phyloP scores from a whole-genome alignment of 75 land plant genomes.

The Adiantum capillusveneris region DNA sequence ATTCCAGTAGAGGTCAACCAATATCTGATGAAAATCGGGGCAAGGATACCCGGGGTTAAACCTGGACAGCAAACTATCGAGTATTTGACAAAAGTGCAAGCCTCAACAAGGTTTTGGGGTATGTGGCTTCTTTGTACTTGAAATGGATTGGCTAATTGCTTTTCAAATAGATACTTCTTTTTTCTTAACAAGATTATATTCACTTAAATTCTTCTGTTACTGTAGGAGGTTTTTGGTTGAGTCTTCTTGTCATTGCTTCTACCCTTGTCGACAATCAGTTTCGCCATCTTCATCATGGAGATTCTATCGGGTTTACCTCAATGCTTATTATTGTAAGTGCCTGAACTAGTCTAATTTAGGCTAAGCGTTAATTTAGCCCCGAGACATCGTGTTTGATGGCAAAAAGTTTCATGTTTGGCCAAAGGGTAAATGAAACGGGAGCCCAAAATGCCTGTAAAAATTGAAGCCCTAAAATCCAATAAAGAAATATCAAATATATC shows the following conservation, averaged over 20 bases:
- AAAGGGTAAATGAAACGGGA: too few relatives aligned
- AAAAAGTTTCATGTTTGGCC: too few relatives aligned
- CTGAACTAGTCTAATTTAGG: too few relatives aligned
- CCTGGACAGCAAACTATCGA: conserved; percentile 86
- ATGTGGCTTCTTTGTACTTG: background rate
- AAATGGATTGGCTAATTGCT: background rate
- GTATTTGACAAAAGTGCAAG: conserved; percentile 78
- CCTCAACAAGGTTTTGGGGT: conserved; percentile 99
- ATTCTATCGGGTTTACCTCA: conserved; percentile 88
- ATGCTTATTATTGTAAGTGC: conserved; percentile 80
- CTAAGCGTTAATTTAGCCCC: too few relatives aligned
- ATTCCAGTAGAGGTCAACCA: conserved; percentile 89
- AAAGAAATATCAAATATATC: too few relatives aligned
- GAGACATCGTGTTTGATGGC: too few relatives aligned
- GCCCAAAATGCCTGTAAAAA: too few relatives aligned
- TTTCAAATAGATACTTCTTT: too few relatives aligned
- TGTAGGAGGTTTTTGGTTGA: conserved; percentile 83
- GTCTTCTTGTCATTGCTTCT: conserved; percentile 79
- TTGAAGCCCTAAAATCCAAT: too few relatives aligned
- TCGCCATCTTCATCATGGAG: conserved; percentile 62
- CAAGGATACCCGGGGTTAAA: conserved; percentile 79
- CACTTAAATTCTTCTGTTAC: background rate
- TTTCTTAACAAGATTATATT: too few relatives aligned
- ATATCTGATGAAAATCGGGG: conserved; percentile 94
- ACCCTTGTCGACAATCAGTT: conserved; percentile 72